Evolutionary conservation across 208 protist genomes (phyloP).

Genomic region (Entamoeba dispar): DNA sequence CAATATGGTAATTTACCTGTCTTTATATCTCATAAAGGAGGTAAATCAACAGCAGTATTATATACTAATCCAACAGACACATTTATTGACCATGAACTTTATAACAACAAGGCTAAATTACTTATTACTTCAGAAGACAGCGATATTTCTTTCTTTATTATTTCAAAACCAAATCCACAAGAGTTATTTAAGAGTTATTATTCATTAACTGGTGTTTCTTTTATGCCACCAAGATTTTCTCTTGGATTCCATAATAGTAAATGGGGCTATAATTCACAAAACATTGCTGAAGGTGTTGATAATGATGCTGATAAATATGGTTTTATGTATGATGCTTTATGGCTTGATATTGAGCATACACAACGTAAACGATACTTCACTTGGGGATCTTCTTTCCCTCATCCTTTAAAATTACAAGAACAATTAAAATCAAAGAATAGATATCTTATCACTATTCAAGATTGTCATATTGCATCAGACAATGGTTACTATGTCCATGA

Average conservation of each 20-base stretch:
- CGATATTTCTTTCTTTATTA: not conserved
- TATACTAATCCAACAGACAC: not conserved
- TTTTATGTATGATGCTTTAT: slow-evolving; percentile 2
- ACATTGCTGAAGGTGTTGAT: not conserved
- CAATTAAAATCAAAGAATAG: not conserved
- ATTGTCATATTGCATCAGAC: slow-evolving; percentile 12
- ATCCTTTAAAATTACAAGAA: not conserved
- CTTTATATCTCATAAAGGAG: not conserved
- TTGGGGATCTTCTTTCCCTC: not conserved
- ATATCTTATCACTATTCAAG: not conserved
- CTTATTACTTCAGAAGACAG: not conserved
- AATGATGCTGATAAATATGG: not conserved
- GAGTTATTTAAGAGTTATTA: not conserved
- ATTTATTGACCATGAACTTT: not conserved
- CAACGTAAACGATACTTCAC: slow-evolving; percentile 14
- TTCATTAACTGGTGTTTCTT: not conserved
- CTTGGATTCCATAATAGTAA: slow-evolving; percentile 12
- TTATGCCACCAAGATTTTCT: not conserved
- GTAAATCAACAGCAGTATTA: not conserved
- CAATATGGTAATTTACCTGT: slow-evolving; percentile 6
- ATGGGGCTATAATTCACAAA: not conserved
- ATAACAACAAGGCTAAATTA: not conserved
- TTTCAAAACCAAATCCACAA: not conserved
- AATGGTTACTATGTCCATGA: slow-evolving; percentile 2
- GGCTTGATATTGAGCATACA: slow-evolving; percentile 12